phyloP scores from a whole-genome alignment of 1,284 basidiomycete species.

The Cryptococcus floricola region DNA sequence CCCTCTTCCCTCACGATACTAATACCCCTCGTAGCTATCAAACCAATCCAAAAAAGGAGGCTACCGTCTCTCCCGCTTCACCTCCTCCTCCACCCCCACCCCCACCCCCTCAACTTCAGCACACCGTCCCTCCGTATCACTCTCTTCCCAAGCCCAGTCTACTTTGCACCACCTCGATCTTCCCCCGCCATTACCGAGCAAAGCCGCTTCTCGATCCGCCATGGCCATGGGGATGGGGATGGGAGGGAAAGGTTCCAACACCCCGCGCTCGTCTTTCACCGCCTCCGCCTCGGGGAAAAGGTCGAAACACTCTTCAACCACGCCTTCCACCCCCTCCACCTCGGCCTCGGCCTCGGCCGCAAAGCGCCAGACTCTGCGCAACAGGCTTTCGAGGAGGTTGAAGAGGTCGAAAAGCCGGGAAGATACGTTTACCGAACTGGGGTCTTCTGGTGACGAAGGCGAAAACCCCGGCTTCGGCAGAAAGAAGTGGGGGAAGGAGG shows the following conservation, averaged over 20 bases:
- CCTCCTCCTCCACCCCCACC: background rate
- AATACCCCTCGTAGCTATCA: background rate
- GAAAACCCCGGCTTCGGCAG: too few species aligned
- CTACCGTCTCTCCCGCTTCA: background rate
- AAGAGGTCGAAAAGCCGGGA: slow-evolving; percentile 5
- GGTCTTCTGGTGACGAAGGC: background rate
- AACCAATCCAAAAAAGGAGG: background rate
- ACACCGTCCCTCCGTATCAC: too few species aligned
- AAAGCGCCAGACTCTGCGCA: too few species aligned
- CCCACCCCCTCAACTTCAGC: too few species aligned
- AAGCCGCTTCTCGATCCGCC: background rate
- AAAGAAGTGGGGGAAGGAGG: too few species aligned
- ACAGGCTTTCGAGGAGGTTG: background rate
- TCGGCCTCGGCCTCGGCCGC: too few species aligned
- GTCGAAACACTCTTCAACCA: too few species aligned
- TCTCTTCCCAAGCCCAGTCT: too few species aligned
- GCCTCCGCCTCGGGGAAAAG: background rate
- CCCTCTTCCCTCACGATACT: background rate
- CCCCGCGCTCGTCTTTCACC: background rate
- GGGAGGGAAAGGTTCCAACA: background rate
- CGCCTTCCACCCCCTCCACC: too few species aligned
- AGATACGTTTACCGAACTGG: slow-evolving; percentile 19
- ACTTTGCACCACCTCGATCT: too few species aligned
- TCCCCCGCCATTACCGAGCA: background rate
- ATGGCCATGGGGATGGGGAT: too few species aligned